These are phyloP conservation scores for Heritiera fomes DNA, from an alignment of 345 rosid genomes.

Conservation along the genomic window DNA sequence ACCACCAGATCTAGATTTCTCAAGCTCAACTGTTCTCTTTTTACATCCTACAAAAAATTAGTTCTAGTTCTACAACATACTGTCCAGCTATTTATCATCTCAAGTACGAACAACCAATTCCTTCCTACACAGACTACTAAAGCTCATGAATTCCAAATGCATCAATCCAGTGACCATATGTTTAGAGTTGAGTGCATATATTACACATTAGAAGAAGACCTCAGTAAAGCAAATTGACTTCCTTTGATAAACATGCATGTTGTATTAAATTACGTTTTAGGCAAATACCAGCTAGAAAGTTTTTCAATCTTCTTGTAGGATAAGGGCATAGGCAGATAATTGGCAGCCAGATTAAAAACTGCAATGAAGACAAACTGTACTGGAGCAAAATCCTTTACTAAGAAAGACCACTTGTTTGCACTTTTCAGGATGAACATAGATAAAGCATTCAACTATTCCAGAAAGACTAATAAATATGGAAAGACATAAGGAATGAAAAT, in stretches of 20 bases:
- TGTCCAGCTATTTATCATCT: neutral
- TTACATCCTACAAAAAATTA: neutral
- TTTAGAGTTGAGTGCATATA: neutral
- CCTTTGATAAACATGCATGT: neutral
- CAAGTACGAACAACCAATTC: constrained; percentile 2
- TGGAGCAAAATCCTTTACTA: constrained; percentile 7
- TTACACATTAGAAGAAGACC: neutral
- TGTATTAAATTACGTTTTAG: neutral
- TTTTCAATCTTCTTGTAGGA: neutral
- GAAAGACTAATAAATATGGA: constrained; percentile 10
- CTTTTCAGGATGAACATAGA: neutral
- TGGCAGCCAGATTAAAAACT: neutral
- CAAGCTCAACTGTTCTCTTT: neutral
- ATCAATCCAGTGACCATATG: neutral
- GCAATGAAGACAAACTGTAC: neutral
- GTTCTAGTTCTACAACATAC: neutral
- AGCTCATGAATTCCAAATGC: constrained; percentile 4
- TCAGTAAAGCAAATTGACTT: neutral
- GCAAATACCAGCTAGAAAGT: neutral
- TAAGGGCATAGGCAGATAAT: neutral
- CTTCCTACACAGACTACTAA: neutral
- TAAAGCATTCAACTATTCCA: constrained; percentile 19
- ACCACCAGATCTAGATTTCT: neutral
- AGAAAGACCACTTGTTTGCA: constrained; percentile 13
- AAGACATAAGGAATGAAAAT: constrained; percentile 17